Percentiles rank a stretch among this genome's conserved stretches.
phyloP scores from a whole-genome alignment of 176 grass and related monocot genomes.

The Saccharum officinarum region DNA sequence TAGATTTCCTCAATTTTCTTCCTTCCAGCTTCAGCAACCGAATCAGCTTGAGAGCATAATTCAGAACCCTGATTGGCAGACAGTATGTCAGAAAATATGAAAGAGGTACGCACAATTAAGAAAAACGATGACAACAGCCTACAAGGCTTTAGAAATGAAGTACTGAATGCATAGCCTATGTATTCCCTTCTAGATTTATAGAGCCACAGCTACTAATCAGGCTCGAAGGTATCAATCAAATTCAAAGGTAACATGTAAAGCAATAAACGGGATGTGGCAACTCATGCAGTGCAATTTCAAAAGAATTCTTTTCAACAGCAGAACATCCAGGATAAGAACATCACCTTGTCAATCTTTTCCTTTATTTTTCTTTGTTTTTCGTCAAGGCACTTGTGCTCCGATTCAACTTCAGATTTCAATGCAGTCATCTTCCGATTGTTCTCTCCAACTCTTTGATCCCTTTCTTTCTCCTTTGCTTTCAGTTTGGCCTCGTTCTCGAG shows the following conservation, averaged over 20 bases:
- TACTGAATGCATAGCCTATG: neutral
- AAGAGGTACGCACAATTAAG: neutral
- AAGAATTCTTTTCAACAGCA: constrained; percentile 7
- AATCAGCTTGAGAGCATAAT: constrained; percentile 45
- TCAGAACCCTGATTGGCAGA: constrained; percentile 40
- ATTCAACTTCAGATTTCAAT: constrained; percentile 60
- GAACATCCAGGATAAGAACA: constrained; percentile 9
- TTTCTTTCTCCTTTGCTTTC: constrained; percentile 62
- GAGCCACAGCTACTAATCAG: neutral
- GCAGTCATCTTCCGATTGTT: constrained; percentile 52
- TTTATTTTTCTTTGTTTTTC: constrained; percentile 56
- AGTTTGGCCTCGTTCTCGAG: constrained; percentile 47
- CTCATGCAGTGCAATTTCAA: neutral
- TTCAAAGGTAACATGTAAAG: neutral
- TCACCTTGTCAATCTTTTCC: constrained; percentile 55
- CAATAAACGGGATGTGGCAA: neutral
- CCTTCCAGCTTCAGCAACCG: neutral
- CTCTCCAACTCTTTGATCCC: constrained; percentile 46
- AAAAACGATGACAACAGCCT: neutral
- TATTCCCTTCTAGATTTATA: neutral
- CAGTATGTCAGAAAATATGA: neutral
- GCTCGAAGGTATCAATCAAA: neutral
- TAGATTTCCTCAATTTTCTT: constrained; percentile 41
- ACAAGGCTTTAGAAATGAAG: neutral
- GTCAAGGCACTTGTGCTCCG: constrained; percentile 52